A percentile compares a stretch with the other conserved stretches of the same genome.
Conservation (phyloP, 169 alveolate species). For the Plasmodium inui region DNA sequence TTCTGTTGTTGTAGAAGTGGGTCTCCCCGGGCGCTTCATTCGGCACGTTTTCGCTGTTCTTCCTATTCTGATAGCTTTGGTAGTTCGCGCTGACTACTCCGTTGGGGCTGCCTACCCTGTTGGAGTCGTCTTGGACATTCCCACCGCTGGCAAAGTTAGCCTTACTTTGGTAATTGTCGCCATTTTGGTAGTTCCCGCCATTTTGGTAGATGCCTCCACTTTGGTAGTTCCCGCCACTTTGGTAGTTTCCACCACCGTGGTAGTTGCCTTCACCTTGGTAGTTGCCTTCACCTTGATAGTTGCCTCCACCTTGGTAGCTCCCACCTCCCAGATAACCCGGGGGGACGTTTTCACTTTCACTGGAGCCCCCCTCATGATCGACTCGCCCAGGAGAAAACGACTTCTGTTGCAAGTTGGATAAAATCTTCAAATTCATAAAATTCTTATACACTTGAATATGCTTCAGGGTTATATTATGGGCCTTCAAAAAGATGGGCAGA, state of each 20-base stretch:
- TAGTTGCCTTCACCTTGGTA: neutral
- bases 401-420: conserved; percentile 54
- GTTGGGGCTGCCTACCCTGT: too few species aligned
- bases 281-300: neutral
- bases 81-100: neutral
- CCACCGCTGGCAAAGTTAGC: neutral
- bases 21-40: neutral
- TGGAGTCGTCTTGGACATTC: neutral
- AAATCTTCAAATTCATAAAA: conserved; percentile 68
- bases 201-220: too few species aligned
- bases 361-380: conserved; percentile 28
- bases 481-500: conserved; percentile 58
- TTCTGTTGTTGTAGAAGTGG: conserved; percentile 22
- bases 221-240: too few species aligned
- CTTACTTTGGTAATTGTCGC: too few species aligned
- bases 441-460: conserved; percentile 74
- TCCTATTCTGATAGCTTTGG: conserved; percentile 15
- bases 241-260: too few species aligned
- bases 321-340: neutral
- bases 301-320: neutral
- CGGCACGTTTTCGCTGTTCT: neutral
- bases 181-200: too few species aligned
- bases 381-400: neutral
- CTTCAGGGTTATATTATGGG: conserved; percentile 68
- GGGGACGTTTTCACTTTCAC: conserved; percentile 6